These are phyloP conservation scores for Lepraria neglecta DNA, from an alignment of 495 filamentous ascomycete genomes.

Conservation along the genomic window DNA sequence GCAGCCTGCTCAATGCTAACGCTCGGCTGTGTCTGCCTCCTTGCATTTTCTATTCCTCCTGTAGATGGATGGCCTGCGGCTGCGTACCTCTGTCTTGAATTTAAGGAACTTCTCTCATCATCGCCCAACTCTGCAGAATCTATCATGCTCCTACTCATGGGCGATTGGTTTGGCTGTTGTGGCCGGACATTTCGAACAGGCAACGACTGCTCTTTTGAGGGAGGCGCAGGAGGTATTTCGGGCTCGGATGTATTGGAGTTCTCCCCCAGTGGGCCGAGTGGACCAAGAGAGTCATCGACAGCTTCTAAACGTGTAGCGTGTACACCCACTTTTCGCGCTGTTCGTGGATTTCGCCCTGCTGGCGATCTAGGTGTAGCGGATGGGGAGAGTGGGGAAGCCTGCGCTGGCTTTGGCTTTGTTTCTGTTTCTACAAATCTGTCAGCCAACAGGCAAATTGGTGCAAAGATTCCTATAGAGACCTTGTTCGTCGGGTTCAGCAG, in stretches of 20 bases:
- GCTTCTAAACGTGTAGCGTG: slow-evolving; percentile 81
- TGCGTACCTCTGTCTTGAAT: slow-evolving; percentile 48
- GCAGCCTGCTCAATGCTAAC: slow-evolving; percentile 84
- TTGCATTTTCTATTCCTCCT: slow-evolving; percentile 35
- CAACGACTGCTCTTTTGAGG: slow-evolving; percentile 65
- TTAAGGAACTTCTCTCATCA: slow-evolving; percentile 49
- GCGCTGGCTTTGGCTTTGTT: slow-evolving; percentile 30
- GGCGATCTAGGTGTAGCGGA: slow-evolving; percentile 41
- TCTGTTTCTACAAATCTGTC: slow-evolving; percentile 27
- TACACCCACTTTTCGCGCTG: slow-evolving; percentile 67
- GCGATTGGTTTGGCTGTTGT: slow-evolving; percentile 43
- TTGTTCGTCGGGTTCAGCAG: slow-evolving; percentile 31
- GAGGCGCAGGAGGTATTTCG: slow-evolving; percentile 78
- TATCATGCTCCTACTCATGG: slow-evolving; percentile 46
- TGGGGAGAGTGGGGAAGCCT: slow-evolving; percentile 31
- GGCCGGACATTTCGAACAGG: slow-evolving; percentile 53
- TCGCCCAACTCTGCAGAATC: slow-evolving; percentile 60
- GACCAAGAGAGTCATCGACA: slow-evolving; percentile 83
- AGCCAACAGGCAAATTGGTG: slow-evolving; percentile 17
- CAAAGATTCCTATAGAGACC: slow-evolving; percentile 27
- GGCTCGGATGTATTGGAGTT: slow-evolving; percentile 43
- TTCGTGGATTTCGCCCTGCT: slow-evolving; percentile 48
- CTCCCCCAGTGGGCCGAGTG: slow-evolving; percentile 77
- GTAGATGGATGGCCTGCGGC: slow-evolving; percentile 67
- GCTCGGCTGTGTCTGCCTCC: slow-evolving; percentile 67